Evolutionary conservation across 768 basidiomycete genomes (phyloP).

Genomic region (Lactarius deliciosus): DNA sequence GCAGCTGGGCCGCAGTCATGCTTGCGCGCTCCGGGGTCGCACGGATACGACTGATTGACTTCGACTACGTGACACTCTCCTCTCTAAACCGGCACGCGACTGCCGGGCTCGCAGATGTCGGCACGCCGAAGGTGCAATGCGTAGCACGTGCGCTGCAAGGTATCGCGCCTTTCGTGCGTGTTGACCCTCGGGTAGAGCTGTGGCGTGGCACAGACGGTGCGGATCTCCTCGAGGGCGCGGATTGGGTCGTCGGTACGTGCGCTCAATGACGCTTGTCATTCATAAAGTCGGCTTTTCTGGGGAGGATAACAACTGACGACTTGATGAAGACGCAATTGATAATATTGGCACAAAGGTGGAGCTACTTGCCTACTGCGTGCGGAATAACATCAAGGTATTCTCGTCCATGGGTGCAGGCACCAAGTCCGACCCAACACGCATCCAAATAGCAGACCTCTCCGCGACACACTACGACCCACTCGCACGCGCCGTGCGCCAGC

Average conservation of each 20-base stretch:
- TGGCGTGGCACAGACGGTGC: constrained; percentile 78
- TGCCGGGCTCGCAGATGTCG: constrained; percentile 86
- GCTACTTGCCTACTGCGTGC: constrained; percentile 83
- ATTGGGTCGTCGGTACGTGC: constrained; percentile 87
- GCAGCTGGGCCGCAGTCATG: constrained; percentile 96
- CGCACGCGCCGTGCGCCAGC: constrained; percentile 83
- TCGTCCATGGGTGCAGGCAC: constrained; percentile 97
- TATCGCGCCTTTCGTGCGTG: constrained; percentile 82
- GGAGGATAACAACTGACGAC: constrained; percentile 6
- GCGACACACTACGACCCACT: constrained; percentile 91
- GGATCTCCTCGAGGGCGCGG: constrained; percentile 71
- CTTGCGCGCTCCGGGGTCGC: constrained; percentile 84
- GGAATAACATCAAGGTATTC: constrained; percentile 82
- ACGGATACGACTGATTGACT: constrained; percentile 81
- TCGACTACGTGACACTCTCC: constrained; percentile 94
- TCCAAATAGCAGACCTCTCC: constrained; percentile 95
- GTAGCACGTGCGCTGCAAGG: constrained; percentile 65
- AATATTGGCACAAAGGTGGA: constrained; percentile 98
- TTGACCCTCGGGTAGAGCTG: constrained; percentile 80
- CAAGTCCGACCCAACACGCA: constrained; percentile 90
- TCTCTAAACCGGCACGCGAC: constrained; percentile 95
- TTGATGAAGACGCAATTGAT: constrained; percentile 81
- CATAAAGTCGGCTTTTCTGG: constrained; percentile 11
- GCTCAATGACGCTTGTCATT: background rate
- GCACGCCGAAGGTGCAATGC: constrained; percentile 85